These are phyloP conservation scores for Jacaranda mimosifolia DNA, from an alignment of 257 asterid genomes.

Conservation along the genomic window DNA sequence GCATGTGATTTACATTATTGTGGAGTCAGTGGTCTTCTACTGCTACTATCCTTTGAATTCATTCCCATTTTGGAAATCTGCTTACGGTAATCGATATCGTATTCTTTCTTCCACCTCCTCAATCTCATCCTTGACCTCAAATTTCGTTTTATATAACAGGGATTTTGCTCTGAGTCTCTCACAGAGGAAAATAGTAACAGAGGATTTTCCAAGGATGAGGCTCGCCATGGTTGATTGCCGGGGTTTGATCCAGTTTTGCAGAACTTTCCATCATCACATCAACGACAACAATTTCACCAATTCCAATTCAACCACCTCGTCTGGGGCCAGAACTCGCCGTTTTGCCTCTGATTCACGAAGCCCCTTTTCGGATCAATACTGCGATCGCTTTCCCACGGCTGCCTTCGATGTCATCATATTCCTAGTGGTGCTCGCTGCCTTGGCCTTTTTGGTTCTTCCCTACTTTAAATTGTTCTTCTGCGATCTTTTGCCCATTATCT, in stretches of 20 bases:
- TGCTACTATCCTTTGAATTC: no score
- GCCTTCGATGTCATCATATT: constrained; percentile 59
- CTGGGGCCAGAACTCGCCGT: constrained; percentile 42
- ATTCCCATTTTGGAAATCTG: no score
- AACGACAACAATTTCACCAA: constrained; percentile 35
- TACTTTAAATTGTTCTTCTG: constrained; percentile 45
- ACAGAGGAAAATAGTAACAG: no score
- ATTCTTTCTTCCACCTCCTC: no score
- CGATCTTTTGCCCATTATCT: constrained; percentile 38
- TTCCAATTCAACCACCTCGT: constrained; percentile 28
- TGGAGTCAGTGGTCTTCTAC: no score
- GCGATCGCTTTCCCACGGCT: constrained; percentile 57
- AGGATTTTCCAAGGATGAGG: constrained; percentile 31
- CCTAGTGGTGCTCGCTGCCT: constrained; percentile 46
- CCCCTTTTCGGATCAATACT: constrained; percentile 47
- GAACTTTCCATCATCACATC: constrained; percentile 43
- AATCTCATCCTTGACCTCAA: no score
- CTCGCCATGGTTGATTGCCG: constrained; percentile 67
- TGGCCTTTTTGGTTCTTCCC: constrained; percentile 52
- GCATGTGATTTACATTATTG: no score
- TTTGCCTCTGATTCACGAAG: constrained; percentile 38
- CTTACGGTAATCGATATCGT: no score
- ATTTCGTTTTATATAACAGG: no score
- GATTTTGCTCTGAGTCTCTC: no score
- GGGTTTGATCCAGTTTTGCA: constrained; percentile 65